Evolutionary conservation across 1,284 basidiomycete species (phyloP), one percentile per base, ranked within the genome.

Genomic region (Meira nashicola): DNA sequence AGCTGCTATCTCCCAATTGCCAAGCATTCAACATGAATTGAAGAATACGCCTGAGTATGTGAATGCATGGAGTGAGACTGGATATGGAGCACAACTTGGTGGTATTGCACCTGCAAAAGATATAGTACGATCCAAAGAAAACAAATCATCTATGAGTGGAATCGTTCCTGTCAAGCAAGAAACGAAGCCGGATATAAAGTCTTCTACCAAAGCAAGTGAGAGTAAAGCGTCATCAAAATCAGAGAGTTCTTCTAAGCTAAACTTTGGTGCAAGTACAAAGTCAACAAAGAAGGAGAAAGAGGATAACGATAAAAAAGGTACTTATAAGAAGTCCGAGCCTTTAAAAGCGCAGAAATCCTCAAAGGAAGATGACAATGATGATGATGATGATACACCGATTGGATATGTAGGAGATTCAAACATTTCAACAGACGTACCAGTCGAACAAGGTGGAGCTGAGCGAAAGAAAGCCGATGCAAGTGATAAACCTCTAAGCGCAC

Each of bases 1-100:
- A 7, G 55, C 57, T 33, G 44, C 23, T 17, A 25, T 58, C 7
- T 55, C 59, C 2, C 53, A 41, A 25, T 64, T 74, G 6, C 68
- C 68, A 14, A 63, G 64, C 0, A 57, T 71, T 3, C 65, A 68
- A 51, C 59, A 70, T 46, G 71, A 73, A 10, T 52, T 70, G 55
- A 65, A 67, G 39, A 57, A 58, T 10, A 58, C 62, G 49, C 54
- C 65, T 39, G 64, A 67, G 54, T 66, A 70, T 53, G 39, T 64
- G 12, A 54, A 68, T 19, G 57, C 57, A 2, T 72, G 64, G 65
- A 48, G n/a, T 48, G 44, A 65, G 39, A 67, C 64, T 15, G 57
- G 61, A 17, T 61, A 68, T 7, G 70, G 70, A 15, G 65, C 43
- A 10, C 58, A 67, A 14, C 58, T 71, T 2, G 69, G 69, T 12